These are phyloP conservation scores for Xylaria curta DNA, from an alignment of 495 filamentous ascomycete species.

Conservation along the genomic window DNA sequence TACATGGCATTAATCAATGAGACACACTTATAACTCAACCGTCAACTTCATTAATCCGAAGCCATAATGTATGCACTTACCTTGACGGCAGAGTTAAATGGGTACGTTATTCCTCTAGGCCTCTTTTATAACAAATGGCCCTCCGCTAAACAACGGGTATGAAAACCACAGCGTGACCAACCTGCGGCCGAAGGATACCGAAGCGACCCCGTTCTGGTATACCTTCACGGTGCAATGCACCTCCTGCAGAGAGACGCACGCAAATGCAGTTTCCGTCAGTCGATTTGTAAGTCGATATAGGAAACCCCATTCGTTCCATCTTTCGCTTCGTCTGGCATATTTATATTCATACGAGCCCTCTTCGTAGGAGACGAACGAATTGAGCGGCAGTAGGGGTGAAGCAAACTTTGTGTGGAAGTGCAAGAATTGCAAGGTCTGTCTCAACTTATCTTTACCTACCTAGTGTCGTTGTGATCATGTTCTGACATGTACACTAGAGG, in stretches of 20 bases:
- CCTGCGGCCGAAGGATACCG: constrained; percentile 81
- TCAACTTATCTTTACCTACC: background rate
- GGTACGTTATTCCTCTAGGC: constrained; percentile 46
- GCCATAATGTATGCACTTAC: constrained; percentile 76
- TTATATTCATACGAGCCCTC: background rate
- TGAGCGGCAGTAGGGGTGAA: constrained; percentile 89
- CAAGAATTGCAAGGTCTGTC: constrained; percentile 80
- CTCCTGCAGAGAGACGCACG: constrained; percentile 88
- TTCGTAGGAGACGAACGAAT: constrained; percentile 79
- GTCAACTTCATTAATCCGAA: background rate
- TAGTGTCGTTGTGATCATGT: background rate
- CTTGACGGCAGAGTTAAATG: constrained; percentile 79
- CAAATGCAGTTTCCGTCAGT: constrained; percentile 84
- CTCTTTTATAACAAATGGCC: constrained; percentile 28
- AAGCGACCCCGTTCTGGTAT: constrained; percentile 85
- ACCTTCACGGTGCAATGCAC: constrained; percentile 97
- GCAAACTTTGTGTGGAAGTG: constrained; percentile 99
- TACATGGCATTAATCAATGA: background rate
- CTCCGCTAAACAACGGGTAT: constrained; percentile 32
- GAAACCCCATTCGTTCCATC: background rate
- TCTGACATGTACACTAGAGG: constrained; percentile 44
- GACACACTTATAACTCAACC: background rate
- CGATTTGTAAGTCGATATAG: constrained; percentile 72
- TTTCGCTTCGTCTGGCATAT: background rate
- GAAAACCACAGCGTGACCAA: constrained; percentile 74